A percentile compares a stretch with the other conserved stretches of the same genome.
phyloP scores from a whole-genome alignment of 2,329 filamentous ascomycete species.

The Aspergillus vadensis region DNA sequence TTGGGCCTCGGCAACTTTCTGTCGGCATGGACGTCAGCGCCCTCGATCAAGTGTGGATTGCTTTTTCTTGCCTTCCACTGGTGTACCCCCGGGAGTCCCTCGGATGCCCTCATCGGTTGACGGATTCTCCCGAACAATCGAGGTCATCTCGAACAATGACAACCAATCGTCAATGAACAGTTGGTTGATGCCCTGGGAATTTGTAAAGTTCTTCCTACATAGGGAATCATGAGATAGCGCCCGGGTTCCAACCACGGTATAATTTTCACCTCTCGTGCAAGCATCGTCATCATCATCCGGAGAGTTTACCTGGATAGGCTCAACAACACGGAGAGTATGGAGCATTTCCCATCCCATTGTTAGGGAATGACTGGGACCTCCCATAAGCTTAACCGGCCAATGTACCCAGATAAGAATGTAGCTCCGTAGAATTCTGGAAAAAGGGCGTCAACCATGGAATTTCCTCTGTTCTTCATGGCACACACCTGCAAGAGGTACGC shows the following conservation, averaged over 20 bases:
- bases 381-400: constrained; percentile 9
- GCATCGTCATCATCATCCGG: background rate
- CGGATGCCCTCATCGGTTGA: background rate
- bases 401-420: constrained; percentile 2
- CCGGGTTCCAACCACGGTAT: background rate
- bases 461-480: constrained; percentile 11
- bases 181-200: background rate
- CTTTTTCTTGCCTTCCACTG: background rate
- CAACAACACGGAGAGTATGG: background rate
- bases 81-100: background rate
- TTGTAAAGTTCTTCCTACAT: background rate
- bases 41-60: background rate
- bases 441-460: background rate
- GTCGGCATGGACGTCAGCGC: constrained; percentile 4
- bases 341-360: background rate
- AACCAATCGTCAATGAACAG: constrained; percentile 1
- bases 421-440: constrained; percentile 5
- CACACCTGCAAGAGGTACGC: constrained; percentile 19
- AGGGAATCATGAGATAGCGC: constrained; percentile 2
- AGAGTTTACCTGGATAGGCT: background rate
- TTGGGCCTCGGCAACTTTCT: constrained; percentile 16
- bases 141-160: constrained; percentile 9
- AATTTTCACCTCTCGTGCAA: background rate
- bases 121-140: background rate
- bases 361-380: background rate